These are phyloP conservation scores for Albugo laibachii DNA, from an alignment of 352 stramenopile genomes.

Conservation along the genomic window DNA sequence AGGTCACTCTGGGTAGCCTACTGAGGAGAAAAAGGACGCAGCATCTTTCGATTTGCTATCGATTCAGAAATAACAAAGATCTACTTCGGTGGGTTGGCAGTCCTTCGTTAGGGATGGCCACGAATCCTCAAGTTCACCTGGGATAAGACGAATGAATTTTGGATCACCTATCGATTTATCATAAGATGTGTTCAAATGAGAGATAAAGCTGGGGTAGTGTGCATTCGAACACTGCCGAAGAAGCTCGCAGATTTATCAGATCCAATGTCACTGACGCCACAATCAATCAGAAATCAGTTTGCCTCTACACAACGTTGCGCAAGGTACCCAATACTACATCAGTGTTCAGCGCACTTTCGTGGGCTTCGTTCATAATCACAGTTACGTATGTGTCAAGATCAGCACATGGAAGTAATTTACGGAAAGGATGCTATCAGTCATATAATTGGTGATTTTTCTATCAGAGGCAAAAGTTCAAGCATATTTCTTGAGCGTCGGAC, in stretches of 20 bases:
- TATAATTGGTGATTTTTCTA: constrained; percentile 96
- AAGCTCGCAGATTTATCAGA: constrained; percentile 93
- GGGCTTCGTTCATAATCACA: constrained; percentile 90
- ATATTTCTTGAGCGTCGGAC: no score
- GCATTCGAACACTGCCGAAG: constrained; percentile 94
- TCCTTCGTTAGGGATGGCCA: no score
- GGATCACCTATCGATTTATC: constrained; percentile 88
- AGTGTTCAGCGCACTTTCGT: constrained; percentile 88
- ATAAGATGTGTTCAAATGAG: constrained; percentile 71
- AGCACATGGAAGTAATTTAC: constrained; percentile 84
- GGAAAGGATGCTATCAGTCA: constrained; percentile 83
- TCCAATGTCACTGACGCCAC: constrained; percentile 93
- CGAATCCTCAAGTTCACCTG: no score
- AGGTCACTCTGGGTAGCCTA: no score
- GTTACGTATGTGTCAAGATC: constrained; percentile 75
- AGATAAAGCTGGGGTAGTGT: constrained; percentile 87
- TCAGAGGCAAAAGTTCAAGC: constrained; percentile 78
- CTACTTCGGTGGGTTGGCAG: no score
- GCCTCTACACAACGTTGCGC: constrained; percentile 74
- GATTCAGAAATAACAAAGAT: no score
- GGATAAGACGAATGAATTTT: constrained; percentile 95
- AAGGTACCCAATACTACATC: constrained; percentile 89
- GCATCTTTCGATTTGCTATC: no score
- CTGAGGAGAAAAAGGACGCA: no score
- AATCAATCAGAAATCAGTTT: constrained; percentile 81